Evolutionary conservation across 257 asterid species (phyloP).

Genomic region (Lycium barbarum): DNA sequence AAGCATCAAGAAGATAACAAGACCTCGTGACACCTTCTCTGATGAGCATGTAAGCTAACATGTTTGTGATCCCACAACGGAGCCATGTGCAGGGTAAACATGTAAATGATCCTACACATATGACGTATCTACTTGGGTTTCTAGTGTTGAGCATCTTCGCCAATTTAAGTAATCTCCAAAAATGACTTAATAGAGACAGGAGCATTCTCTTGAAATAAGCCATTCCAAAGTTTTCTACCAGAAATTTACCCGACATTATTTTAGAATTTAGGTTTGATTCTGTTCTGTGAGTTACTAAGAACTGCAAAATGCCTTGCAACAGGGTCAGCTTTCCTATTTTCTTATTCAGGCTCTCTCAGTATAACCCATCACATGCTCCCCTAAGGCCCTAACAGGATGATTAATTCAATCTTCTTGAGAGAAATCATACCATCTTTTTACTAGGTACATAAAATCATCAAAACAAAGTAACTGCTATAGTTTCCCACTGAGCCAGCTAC

Average conservation of each 20-base stretch:
- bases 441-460: background rate
- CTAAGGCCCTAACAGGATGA: slow-evolving; percentile 22
- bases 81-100: background rate
- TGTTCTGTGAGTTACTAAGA: slow-evolving; percentile 11
- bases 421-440: slow-evolving; percentile 3
- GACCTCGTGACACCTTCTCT: slow-evolving; percentile 14
- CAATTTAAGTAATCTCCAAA: slow-evolving; percentile 10
- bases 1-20: slow-evolving; percentile 1
- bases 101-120: background rate
- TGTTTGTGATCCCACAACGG: slow-evolving; percentile 27
- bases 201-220: slow-evolving; percentile 25
- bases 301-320: background rate
- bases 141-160: slow-evolving; percentile 8
- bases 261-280: slow-evolving; percentile 1
- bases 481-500: background rate
- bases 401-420: background rate
- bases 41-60: background rate
- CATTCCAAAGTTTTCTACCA: background rate
- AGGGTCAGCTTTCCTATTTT: background rate
- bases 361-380: slow-evolving; percentile 16
- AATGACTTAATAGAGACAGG: slow-evolving; percentile 4
- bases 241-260: background rate
- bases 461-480: slow-evolving; percentile 16
- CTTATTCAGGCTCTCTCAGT: background rate
- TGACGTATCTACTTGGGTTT: background rate